These are phyloP conservation scores for Elasticomyces elasticus DNA, from an alignment of 495 filamentous ascomycete genomes.

Conservation along the genomic window DNA sequence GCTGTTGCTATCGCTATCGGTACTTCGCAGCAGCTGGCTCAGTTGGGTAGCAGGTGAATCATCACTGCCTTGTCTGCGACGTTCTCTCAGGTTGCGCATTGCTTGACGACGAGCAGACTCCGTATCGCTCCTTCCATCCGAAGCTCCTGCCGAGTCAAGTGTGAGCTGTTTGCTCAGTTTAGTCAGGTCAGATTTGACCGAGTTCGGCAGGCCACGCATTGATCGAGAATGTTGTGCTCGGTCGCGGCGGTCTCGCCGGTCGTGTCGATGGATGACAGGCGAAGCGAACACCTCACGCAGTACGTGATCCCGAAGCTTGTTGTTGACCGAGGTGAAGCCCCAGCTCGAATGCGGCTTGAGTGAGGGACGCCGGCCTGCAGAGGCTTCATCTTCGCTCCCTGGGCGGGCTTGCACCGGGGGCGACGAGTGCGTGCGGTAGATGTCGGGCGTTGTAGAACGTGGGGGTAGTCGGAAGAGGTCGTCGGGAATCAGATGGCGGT, in stretches of 20 bases:
- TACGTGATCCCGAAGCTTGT: slow-evolving; percentile 77
- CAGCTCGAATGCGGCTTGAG: slow-evolving; percentile 56
- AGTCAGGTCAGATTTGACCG: slow-evolving; percentile 7
- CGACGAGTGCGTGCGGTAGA: slow-evolving; percentile 4
- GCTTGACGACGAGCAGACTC: slow-evolving; percentile 8
- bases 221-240: slow-evolving; percentile 47
- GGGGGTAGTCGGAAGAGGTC: slow-evolving; percentile 49
- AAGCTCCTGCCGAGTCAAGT: slow-evolving; percentile 33
- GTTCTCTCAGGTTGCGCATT: slow-evolving; percentile 9
- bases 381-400: slow-evolving; percentile 13
- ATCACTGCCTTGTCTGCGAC: neutral
- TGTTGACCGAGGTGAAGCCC: slow-evolving; percentile 94
- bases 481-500: slow-evolving; percentile 86
- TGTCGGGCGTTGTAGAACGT: slow-evolving; percentile 17
- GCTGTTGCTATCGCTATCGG: neutral
- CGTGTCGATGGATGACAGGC: slow-evolving; percentile 61
- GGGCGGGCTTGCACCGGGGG: slow-evolving; percentile 3
- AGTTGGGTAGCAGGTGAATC: slow-evolving; percentile 3
- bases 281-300: slow-evolving; percentile 89
- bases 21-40: neutral
- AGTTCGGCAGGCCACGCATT: slow-evolving; percentile 37
- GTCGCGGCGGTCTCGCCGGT: slow-evolving; percentile 38
- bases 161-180: slow-evolving; percentile 24
- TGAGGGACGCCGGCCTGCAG: slow-evolving; percentile 21
- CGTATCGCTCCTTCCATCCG: neutral